A percentile compares a stretch with the other conserved stretches of the same genome.
These are phyloP conservation scores for Coemansia sp. DNA, from an alignment of 371 early-diverging fungal genomes.

Conservation along the genomic window DNA sequence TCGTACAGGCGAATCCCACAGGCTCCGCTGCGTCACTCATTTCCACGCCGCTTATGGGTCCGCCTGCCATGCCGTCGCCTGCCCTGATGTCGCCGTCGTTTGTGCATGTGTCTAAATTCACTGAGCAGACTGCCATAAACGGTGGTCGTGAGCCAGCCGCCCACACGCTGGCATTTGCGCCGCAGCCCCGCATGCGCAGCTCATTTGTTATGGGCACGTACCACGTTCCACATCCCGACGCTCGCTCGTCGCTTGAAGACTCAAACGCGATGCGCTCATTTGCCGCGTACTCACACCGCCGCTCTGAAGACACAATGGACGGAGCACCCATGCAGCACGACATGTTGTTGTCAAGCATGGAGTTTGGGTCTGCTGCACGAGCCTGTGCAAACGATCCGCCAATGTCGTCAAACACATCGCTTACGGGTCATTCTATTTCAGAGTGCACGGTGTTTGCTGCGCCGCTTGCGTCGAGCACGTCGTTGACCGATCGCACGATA, in stretches of 20 bases:
- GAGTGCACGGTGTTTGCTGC: too few species aligned
- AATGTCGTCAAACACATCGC: slow-evolving; percentile 11
- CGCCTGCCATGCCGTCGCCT: slow-evolving; percentile 1
- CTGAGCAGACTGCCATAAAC: slow-evolving; percentile 19
- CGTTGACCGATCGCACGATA: slow-evolving; percentile 9
- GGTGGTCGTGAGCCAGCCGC: slow-evolving; percentile 14
- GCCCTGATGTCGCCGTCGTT: slow-evolving; percentile 34
- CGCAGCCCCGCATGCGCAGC: slow-evolving; percentile 7
- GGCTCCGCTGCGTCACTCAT: slow-evolving; percentile 5
- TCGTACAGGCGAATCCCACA: not conserved
- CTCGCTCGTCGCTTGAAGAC: not conserved
- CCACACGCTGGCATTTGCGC: slow-evolving; percentile 4
- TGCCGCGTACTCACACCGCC: slow-evolving; percentile 23
- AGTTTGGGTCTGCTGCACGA: slow-evolving; percentile 40
- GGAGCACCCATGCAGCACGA: slow-evolving; percentile 6
- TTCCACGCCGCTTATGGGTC: slow-evolving; percentile 11
- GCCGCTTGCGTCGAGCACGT: slow-evolving; percentile 1
- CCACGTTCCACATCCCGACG: slow-evolving; percentile 3
- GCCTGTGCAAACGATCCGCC: slow-evolving; percentile 20
- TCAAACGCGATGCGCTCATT: slow-evolving; percentile 20
- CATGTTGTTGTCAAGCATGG: slow-evolving; percentile 24
- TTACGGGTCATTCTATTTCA: slow-evolving; percentile 7
- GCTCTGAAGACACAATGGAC: slow-evolving; percentile 19
- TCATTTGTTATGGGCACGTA: slow-evolving; percentile 13
- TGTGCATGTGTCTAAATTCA: slow-evolving; percentile 20